phyloP scores from a whole-genome alignment of 306 rosid genomes.

The Cicer arietinum region DNA sequence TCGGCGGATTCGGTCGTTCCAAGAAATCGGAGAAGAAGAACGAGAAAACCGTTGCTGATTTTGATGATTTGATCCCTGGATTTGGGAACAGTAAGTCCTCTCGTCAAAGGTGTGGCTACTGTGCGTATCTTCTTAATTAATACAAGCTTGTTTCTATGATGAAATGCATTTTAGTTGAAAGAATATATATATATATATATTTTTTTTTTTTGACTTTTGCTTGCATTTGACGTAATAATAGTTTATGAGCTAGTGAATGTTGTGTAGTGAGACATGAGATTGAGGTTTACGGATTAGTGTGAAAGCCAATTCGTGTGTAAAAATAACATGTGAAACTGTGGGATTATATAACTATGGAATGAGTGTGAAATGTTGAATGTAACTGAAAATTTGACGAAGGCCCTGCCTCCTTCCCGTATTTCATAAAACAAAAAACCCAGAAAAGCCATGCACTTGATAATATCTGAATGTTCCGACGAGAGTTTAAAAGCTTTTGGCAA shows the following conservation, averaged over 20 bases:
- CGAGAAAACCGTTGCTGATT: constrained; percentile 53
- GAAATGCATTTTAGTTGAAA: constrained; percentile 15
- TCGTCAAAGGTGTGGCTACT: constrained; percentile 64
- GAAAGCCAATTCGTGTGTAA: not conserved
- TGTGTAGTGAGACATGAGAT: constrained; percentile 16
- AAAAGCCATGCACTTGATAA: not conserved
- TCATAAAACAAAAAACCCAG: too few relatives aligned
- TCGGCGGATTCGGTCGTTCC: constrained; percentile 70
- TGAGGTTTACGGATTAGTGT: constrained; percentile 23
- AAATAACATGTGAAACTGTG: not conserved
- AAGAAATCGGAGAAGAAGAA: constrained; percentile 57
- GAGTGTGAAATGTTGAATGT: not conserved
- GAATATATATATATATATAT: not conserved
- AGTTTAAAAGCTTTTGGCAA: constrained; percentile 15
- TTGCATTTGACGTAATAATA: not conserved
- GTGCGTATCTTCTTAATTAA: not conserved
- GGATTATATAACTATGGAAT: not conserved
- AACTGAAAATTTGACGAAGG: not conserved
- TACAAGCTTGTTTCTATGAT: not conserved
- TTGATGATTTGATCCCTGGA: constrained; percentile 83
- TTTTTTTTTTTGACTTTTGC: not conserved
- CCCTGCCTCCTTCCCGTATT: too few relatives aligned
- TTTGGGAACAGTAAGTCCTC: constrained; percentile 61
- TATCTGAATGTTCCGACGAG: not conserved
- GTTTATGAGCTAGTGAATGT: not conserved